Conservation (phyloP, 441 rosid species). For the Raphanus hybrid region DNA sequence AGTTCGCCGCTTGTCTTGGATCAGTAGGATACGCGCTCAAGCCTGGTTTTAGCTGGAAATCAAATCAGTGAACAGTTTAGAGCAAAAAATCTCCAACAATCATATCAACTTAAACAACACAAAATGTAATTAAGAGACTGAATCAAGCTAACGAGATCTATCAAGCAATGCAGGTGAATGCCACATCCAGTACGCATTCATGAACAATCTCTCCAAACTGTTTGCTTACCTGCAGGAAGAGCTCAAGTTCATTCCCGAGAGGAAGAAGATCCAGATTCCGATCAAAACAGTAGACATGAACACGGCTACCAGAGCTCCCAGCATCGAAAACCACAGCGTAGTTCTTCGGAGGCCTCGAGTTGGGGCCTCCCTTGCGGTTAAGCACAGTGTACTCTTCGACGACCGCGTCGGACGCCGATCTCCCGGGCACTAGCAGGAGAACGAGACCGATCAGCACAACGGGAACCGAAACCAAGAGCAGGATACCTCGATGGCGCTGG, state of each 20-base stretch:
- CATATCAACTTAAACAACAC: not conserved
- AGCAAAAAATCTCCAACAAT: constrained; percentile 4
- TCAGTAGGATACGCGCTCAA: constrained; percentile 76
- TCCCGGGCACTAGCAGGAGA: constrained; percentile 61
- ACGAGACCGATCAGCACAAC: constrained; percentile 59
- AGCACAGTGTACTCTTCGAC: constrained; percentile 45
- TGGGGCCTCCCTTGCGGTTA: constrained; percentile 52
- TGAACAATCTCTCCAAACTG: too few relatives aligned
- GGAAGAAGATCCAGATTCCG: too few relatives aligned
- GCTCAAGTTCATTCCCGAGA: too few relatives aligned
- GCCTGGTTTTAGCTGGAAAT: constrained; percentile 65
- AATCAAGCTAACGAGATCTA: too few relatives aligned
- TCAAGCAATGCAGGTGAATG: too few relatives aligned
- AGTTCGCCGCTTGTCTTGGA: constrained; percentile 70
- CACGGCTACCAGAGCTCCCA: constrained; percentile 70
- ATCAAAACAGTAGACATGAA: too few relatives aligned
- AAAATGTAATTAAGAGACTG: too few relatives aligned
- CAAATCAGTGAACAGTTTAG: constrained; percentile 1
- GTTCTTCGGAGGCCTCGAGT: constrained; percentile 44
- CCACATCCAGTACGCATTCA: too few relatives aligned
- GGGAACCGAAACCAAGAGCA: constrained; percentile 68
- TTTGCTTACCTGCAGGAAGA: too few relatives aligned
- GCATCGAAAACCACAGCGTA: constrained; percentile 88
- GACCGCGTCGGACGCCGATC: constrained; percentile 47
- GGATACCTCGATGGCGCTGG: constrained; percentile 64